Evolutionary conservation across 805 yeast species (phyloP).

Genomic region (Candida maris): DNA sequence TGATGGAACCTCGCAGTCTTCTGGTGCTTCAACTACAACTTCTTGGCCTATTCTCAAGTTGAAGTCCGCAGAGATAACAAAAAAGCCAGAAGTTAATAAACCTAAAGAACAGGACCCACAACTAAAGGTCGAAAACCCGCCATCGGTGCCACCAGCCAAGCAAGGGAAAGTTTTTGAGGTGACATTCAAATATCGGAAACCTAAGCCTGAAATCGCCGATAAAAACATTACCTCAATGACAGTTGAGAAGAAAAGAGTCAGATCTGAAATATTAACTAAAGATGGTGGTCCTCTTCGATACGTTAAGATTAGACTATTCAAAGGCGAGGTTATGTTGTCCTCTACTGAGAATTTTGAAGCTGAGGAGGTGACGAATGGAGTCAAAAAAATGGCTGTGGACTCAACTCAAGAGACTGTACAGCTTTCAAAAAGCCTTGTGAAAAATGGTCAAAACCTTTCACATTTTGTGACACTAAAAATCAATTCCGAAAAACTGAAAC

Average conservation of each 20-base stretch:
- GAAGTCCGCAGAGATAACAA: slow-evolving; percentile 11
- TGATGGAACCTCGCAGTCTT: slow-evolving; percentile 8
- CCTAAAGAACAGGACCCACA: background rate
- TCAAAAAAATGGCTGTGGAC: background rate
- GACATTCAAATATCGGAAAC: slow-evolving; percentile 14
- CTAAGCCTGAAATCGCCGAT: background rate
- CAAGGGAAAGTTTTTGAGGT: slow-evolving; percentile 13
- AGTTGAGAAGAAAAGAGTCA: slow-evolving; percentile 14
- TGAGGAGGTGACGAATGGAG: background rate
- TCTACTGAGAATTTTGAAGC: slow-evolving; percentile 14
- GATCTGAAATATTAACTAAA: slow-evolving; percentile 18
- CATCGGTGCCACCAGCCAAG: background rate
- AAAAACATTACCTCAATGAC: background rate
- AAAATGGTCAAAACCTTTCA: too few relatives aligned
- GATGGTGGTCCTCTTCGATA: slow-evolving; percentile 30
- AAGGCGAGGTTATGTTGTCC: slow-evolving; percentile 23
- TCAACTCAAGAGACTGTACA: background rate
- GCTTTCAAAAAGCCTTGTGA: too few relatives aligned
- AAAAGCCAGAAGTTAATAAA: slow-evolving; percentile 3
- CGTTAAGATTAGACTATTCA: slow-evolving; percentile 30
- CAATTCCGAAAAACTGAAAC: slow-evolving; percentile 7
- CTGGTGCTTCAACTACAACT: too few relatives aligned
- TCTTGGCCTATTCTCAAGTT: slow-evolving; percentile 18
- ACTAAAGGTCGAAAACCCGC: background rate
- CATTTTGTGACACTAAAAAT: slow-evolving; percentile 11